These are phyloP conservation scores for Clausena lansium DNA, from an alignment of 345 rosid genomes.

Conservation along the genomic window DNA sequence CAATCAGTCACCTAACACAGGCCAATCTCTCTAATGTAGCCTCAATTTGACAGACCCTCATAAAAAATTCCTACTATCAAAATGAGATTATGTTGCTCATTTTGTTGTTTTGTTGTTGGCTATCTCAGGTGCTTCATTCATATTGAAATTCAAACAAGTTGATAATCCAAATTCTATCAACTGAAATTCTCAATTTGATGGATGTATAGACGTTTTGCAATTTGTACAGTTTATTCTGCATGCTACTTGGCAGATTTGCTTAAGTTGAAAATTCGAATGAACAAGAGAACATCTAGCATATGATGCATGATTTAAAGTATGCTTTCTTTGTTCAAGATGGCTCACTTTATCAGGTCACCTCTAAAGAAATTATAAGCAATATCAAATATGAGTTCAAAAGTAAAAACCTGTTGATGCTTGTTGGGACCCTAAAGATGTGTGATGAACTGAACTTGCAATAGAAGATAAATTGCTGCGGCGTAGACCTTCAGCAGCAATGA, in stretches of 20 bases:
- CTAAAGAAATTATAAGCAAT: neutral
- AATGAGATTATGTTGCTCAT: neutral
- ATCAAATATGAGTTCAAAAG: neutral
- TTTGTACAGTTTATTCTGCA: neutral
- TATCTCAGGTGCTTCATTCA: neutral
- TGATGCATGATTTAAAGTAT: neutral
- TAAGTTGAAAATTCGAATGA: neutral
- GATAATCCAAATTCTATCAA: neutral
- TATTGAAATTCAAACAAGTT: neutral
- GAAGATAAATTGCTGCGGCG: constrained; percentile 83
- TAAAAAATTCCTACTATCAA: neutral
- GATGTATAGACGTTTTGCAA: neutral
- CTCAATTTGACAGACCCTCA: neutral
- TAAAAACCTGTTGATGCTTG: constrained; percentile 59
- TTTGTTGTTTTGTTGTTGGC: neutral
- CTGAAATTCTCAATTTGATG: neutral
- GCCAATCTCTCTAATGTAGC: constrained; percentile 8
- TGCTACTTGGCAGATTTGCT: neutral
- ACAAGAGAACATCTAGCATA: constrained; percentile 3
- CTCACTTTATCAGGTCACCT: constrained; percentile 1
- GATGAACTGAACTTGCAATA: constrained; percentile 78
- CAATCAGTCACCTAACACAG: neutral
- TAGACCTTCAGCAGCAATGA: constrained; percentile 84
- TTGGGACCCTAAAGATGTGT: constrained; percentile 51
- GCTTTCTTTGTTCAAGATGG: neutral